These are phyloP conservation scores for Zygnema circumcarinatum DNA, from an alignment of 139 green algal species.

Conservation along the genomic window DNA sequence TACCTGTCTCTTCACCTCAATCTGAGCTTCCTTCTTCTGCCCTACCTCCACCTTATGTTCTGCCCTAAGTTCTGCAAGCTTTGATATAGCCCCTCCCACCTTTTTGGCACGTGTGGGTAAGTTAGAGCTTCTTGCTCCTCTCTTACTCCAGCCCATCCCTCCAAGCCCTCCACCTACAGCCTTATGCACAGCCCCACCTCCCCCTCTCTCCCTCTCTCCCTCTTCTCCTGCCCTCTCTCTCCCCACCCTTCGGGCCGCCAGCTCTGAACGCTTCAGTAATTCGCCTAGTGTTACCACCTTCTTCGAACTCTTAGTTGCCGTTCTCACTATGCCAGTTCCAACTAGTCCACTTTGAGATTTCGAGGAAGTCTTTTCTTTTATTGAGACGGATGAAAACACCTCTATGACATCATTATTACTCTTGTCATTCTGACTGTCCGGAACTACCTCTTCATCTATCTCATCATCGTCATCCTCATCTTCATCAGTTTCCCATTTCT, in stretches of 20 bases:
- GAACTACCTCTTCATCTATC: not conserved
- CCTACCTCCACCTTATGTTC: slow-evolving; percentile 28
- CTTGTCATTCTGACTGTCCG: not conserved
- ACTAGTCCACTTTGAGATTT: not conserved
- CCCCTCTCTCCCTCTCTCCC: too few species aligned
- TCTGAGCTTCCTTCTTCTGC: not conserved
- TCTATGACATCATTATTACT: not conserved
- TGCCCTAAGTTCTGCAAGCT: slow-evolving; percentile 27
- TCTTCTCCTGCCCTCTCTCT: too few species aligned
- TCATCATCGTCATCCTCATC: slow-evolving; percentile 39
- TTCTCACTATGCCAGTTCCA: not conserved
- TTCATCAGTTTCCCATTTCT: too few species aligned
- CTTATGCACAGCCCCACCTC: too few species aligned
- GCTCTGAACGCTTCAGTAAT: not conserved
- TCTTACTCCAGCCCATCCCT: not conserved
- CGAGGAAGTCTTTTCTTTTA: not conserved
- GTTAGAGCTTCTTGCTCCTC: not conserved
- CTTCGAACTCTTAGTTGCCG: not conserved
- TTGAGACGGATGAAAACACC: too few species aligned
- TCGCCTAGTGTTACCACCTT: not conserved
- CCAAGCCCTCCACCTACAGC: not conserved
- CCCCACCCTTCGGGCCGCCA: too few species aligned
- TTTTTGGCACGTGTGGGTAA: not conserved
- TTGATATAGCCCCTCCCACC: not conserved
- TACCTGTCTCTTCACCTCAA: slow-evolving; percentile 28